Base-by-base conservation (phyloP, 345 rosid species). In the Stellera chamaejasme region DNA sequence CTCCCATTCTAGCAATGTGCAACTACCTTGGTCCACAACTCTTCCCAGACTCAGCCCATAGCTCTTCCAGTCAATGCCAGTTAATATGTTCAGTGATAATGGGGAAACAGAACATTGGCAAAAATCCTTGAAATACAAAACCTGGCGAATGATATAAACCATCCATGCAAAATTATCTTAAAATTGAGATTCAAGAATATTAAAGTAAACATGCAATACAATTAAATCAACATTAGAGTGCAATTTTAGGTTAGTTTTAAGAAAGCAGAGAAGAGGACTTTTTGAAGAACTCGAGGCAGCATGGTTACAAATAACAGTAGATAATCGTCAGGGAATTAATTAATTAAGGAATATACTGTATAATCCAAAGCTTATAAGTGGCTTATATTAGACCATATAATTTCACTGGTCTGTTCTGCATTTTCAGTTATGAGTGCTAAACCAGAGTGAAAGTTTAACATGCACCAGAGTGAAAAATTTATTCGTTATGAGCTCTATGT, bases 11-110 rank as follows among this genome's bases (percentile, higher is more conserved):
- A 89, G 72, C 27, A 68, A 61, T 55, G 70, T 66, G 56, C 49
- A 56, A 56, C 72, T 80, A 28, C 70, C 85, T 68, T 75, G 77
- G 53, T 84, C 85, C 43, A 44, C 66, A 60, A 71, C 70, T 41
- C 51, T 78, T 32, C 58, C 65, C 59, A 84, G 65, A 47, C 60
- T 63, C 79, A 93, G 72, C 63, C 96, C 99, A 54, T 89, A 93
- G 59, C 77, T 81, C 77, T 78, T 83, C 99, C 99, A 93, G 63
- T 86, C 85, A 51, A 84, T 59, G 73, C 79, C 71, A 60, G 71
- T 66, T 68, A 93, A 60, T 46, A 84, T 96, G 39, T 51, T 80
- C 52, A 81, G 67, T 59, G 77, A 69, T 66, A 78, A 56, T 43
- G 66, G 69, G 52, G 84, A 64, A 51, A 82, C 56, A 39, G 81